Base-by-base conservation (phyloP, 2,329 filamentous ascomycete genomes). In the Ambrosiella xylebori region DNA sequence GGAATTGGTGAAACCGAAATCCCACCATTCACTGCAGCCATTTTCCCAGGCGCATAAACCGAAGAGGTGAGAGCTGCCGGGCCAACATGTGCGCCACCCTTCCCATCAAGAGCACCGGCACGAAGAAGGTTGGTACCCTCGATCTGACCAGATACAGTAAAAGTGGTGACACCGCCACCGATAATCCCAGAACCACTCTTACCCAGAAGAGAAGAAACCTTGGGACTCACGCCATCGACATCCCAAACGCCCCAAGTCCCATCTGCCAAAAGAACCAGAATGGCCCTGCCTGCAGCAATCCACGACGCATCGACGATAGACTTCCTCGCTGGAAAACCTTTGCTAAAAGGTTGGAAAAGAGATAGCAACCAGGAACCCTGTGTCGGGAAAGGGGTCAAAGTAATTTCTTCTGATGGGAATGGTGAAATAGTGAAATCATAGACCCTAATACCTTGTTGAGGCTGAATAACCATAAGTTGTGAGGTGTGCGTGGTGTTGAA, bases 211-310 rank as follows among this genome's bases (percentile, higher is more conserved):
- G 71, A 66, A 59, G 73, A 66, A 53, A 72, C 66, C 40, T 73
- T 66, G 1, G 78, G 76, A 44, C 76, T 76, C 37, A 73, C 73
- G 7, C 79, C 78, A 61, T 83, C 78, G 50, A 84, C 73, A 63
- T 84, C 81, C 81, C 81, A 84, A 39, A 84, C 77, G 12, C 79
- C 81, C 81, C 81, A 84, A 65, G 81, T 80, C 6, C 81, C 81
- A 63, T 84, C 81, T 0, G 77, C 76, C 2, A 84, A 69, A 1
- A 84, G 70, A 0, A 73, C 72, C 45, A 84, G 68, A 36, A 84
- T 70, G 4, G 81, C 80, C 52, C 76, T 74, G 8, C 81, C 81
- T 60, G 77, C 75, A 1, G 75, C 71, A 53, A 84, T 75, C 81
- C 81, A 84, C 4, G 76, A 73, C 0, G 81, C 78, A 54, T 80